phyloP scores from a whole-genome alignment of 768 basidiomycete genomes.

The Kwoniella europaea region DNA sequence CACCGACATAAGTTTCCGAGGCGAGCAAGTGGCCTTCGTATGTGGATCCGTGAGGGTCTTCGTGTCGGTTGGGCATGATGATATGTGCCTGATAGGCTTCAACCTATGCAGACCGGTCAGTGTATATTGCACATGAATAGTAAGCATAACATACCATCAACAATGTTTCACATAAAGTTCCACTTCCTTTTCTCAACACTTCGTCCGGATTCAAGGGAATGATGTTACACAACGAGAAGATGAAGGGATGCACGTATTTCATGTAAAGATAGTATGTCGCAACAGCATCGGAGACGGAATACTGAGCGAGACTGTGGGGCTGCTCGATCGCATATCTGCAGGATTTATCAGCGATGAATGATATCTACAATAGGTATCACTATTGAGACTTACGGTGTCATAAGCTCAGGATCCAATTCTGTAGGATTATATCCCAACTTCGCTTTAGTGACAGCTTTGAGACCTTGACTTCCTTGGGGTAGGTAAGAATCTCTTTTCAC shows the following conservation, averaged over 20 bases:
- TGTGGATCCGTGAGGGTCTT: slow-evolving; percentile 87
- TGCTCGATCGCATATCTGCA: slow-evolving; percentile 91
- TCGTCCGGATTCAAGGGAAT: slow-evolving; percentile 97
- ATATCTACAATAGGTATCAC: background rate
- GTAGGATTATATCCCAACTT: slow-evolving; percentile 97
- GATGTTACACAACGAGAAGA: slow-evolving; percentile 98
- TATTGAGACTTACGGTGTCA: slow-evolving; percentile 82
- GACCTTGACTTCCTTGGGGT: slow-evolving; percentile 95
- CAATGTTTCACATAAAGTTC: slow-evolving; percentile 94
- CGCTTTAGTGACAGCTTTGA: slow-evolving; percentile 95
- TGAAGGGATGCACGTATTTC: slow-evolving; percentile 99
- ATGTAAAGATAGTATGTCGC: slow-evolving; percentile 99
- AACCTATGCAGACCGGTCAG: slow-evolving; percentile 66
- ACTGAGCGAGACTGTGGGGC: slow-evolving; percentile 90
- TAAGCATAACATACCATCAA: slow-evolving; percentile 74
- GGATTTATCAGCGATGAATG: background rate
- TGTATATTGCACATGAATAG: background rate
- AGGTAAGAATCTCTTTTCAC: slow-evolving; percentile 98
- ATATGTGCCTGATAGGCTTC: slow-evolving; percentile 90
- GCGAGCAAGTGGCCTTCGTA: slow-evolving; percentile 95
- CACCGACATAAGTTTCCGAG: slow-evolving; percentile 97
- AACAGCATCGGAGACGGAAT: slow-evolving; percentile 99
- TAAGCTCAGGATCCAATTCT: slow-evolving; percentile 95
- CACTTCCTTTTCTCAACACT: slow-evolving; percentile 91
- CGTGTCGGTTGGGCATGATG: slow-evolving; percentile 97